Evolutionary conservation across 2,329 filamentous ascomycete genomes (phyloP), one percentile per base, ranked within the genome.

Genomic region (Xylariaceae sp.): DNA sequence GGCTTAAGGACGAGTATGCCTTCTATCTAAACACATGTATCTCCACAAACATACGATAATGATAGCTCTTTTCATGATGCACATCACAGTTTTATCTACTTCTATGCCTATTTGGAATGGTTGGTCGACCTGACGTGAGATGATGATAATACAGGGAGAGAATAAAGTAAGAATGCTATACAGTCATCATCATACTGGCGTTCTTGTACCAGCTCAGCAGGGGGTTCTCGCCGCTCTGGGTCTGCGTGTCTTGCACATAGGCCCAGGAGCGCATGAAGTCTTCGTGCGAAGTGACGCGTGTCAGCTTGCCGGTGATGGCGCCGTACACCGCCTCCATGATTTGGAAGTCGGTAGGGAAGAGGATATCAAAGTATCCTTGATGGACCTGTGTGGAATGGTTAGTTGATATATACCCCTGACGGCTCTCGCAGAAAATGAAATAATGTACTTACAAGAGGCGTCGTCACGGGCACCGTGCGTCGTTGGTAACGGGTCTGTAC

Each of bases 291-390:
- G 87, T 83, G 55, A 96, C 90, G 55, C 88, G 84, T 2, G 92
- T 96, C 68, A 97, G 79, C 72, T 95, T 94, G 37, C 93, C 93
- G 0, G 94, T 99, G 68, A 97, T 86, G 62, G 91, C 91, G 58
- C 90, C 87, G 76, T 99, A 99, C 67, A 97, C 86, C 68, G 91
- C 87, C 75, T 97, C 92, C 75, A 94, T 88, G 66, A 96, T 88
- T 63, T 84, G 81, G 72, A 99, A 99, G 75, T 99, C 89, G 9
- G 94, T 99, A 0, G 94, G 94, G 77, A 99, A 99, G 72, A 99
- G 87, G 68, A 99, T 97, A 73, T 99, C 95, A 72, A 99, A 99
- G 76, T 96, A 97, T 51, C 94, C 95, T 77, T 99, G 95, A 73
- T 97, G 92, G 52, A 97, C 90, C 90, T 95, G 64, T 47, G 42